Evolutionary conservation across 2,329 filamentous ascomycete genomes (phyloP), one percentile per base, ranked within the genome.

Genomic region (Pezicula rhizophila): DNA sequence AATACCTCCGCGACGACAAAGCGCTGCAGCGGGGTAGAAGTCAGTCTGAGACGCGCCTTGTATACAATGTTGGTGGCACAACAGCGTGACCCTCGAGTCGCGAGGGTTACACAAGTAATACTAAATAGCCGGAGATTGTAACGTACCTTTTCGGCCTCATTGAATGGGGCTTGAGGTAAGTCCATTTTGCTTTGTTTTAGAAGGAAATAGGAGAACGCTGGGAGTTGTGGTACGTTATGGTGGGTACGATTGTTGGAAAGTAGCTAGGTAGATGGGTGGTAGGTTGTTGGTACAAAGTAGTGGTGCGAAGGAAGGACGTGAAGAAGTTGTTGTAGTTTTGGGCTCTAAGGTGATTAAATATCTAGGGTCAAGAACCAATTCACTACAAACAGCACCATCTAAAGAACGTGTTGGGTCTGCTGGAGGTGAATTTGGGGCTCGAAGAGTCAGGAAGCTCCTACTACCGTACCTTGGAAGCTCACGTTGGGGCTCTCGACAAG

Each of bases 1-100:
- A 78, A 66, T 53, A 75, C 71, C 60, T 78, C 75, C 57, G 74
- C 70, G 54, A 78, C 68, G 49, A 78, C 62, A 58, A 70, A 70
- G 49, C 60, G 62, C 62, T 65, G 51, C 49, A 50, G 41, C 37
- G 12, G 49, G 31, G 37, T 37, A 47, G 45, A 42, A 41, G 55
- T 61, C 51, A 61, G 57, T 54, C n/a, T 23, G 31, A 45, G 20
- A 18, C 34, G 18, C 25, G 25, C n/a, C 42, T 17, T 33, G 14
- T 31, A 17, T 33, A 18, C 17, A 44, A 28, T 14, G 50, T 48
- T 18, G 37, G 38, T 42, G 40, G 49, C 45, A 42, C 42, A 26
- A 49, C 40, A 52, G 34, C 25, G 31, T 35, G 34, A 46, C 42
- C 45, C 25, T 48, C 45, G 47, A 54, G 50, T 47, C 53, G 52